Base-by-base conservation (phyloP, 345 rosid species). In the Turritis glabra region DNA sequence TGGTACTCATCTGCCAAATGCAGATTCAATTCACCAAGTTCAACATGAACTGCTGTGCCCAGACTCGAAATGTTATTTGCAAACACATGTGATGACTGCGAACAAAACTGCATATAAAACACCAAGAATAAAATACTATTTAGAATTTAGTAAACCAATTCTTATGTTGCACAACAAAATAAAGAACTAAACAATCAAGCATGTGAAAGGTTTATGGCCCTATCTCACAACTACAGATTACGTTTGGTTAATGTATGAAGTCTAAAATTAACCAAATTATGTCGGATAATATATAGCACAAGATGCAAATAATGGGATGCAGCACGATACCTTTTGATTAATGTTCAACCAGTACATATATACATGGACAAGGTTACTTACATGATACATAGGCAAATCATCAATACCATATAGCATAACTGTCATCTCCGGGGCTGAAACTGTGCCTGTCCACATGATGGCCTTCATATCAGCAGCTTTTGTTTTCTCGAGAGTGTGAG, bases 371-470 rank as follows among this genome's bases (percentile, higher is more conserved):
- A 25, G 48, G 77, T 26, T 35, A 80, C 99, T 89, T 86, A 95
- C 99, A 84, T 90, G 99, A 88, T 86, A 95, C 60, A 95, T 53
- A 1, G 98, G 92, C 51, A 73, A 64, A 69, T 83, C 92, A 33
- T 74, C 75, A 79, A 85, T 61, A 70, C 86, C 81, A 69, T 85
- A 85, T 8, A 95, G 84, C 80, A 90, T 83, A 75, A 87, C 41
- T 52, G 90, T 88, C 96, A 95, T 87, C 82, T 95, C 99, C 71
- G 99, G 99, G 63, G 99, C 99, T 51, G 99, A 89, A 69, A 89
- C 82, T 74, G 97, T 92, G 81, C 93, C 81, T 18, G 99, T 92
- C 99, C 99, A 95, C 87, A 89, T 84, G 29, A 95, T 73, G 72
- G 79, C 80, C 81, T 90, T 86, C 27, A 78, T 72, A 67, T 84